phyloP scores from a whole-genome alignment of 192 early-diverging fungal species.

The Coemansia sp. region DNA sequence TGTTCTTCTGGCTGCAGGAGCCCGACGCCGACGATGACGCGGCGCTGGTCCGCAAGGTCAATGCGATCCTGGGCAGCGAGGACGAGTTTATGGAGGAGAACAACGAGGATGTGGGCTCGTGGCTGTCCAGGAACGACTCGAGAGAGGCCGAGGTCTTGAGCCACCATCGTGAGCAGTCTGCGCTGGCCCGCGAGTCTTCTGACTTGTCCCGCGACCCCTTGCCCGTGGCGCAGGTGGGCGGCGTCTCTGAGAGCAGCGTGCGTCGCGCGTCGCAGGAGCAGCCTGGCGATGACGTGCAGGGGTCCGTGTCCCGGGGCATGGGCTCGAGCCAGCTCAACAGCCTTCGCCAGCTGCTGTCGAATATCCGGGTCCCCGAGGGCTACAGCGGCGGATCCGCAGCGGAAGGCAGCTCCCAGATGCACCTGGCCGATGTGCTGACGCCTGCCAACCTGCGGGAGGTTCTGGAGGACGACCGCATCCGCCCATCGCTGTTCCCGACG shows the following conservation, averaged over 20 bases:
- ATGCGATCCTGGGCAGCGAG: slow-evolving; percentile 55
- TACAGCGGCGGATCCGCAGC: background rate
- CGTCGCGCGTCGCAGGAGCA: slow-evolving; percentile 14
- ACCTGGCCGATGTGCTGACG: slow-evolving; percentile 45
- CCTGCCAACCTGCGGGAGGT: slow-evolving; percentile 30
- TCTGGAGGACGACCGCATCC: slow-evolving; percentile 28
- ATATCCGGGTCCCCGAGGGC: slow-evolving; percentile 23
- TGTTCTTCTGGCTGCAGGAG: slow-evolving; percentile 87
- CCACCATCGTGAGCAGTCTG: slow-evolving; percentile 34
- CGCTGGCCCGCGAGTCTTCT: slow-evolving; percentile 26
- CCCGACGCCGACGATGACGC: slow-evolving; percentile 59
- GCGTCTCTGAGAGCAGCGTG: slow-evolving; percentile 22
- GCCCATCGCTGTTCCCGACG: slow-evolving; percentile 42
- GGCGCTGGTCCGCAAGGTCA: slow-evolving; percentile 58
- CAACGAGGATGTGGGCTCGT: background rate
- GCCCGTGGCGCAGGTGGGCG: slow-evolving; percentile 39
- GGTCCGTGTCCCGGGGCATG: background rate
- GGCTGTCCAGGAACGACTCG: slow-evolving; percentile 12
- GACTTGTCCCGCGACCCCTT: slow-evolving; percentile 10
- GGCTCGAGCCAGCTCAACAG: slow-evolving; percentile 19
- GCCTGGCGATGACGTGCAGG: slow-evolving; percentile 30
- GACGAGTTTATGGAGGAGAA: background rate
- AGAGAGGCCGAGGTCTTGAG: slow-evolving; percentile 32
- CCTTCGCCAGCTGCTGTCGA: slow-evolving; percentile 35
- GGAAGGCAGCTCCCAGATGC: slow-evolving; percentile 1